phyloP scores from a whole-genome alignment of 257 asterid species.

The Solanum peruvianum region DNA sequence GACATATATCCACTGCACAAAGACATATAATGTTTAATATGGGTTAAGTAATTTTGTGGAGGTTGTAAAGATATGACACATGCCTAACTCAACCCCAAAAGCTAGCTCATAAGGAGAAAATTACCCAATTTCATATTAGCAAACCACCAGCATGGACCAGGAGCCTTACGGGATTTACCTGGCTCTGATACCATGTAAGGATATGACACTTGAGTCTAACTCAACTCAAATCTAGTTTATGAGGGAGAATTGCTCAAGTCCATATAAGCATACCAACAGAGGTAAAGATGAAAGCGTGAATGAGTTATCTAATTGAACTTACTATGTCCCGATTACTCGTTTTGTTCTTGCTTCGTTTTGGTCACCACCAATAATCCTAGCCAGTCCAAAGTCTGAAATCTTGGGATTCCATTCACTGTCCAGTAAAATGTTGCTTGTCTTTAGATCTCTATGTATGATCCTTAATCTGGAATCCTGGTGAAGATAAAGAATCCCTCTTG shows the following conservation, averaged over 20 bases:
- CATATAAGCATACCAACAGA: too few species aligned
- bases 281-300: not conserved
- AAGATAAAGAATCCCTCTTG: constrained; percentile 1
- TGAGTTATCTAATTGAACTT: not conserved
- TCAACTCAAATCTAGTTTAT: not conserved
- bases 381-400: constrained; percentile 1
- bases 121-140: not conserved
- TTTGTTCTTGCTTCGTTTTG: not conserved
- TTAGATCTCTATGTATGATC: constrained; percentile 3
- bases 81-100: not conserved
- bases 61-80: not conserved
- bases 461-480: constrained; percentile 4
- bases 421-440: constrained; percentile 1
- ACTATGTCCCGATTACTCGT: constrained; percentile 8
- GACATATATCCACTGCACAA: constrained; percentile 39
- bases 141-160: not conserved
- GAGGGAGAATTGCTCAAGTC: not conserved
- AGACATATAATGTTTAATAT: not conserved
- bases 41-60: not conserved
- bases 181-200: not conserved
- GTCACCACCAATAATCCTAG: not conserved
- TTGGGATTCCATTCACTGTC: not conserved
- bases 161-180: not conserved
- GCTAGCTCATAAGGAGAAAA: not conserved
- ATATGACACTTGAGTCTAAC: not conserved